A percentile compares a stretch with the other conserved stretches of the same genome.
These are phyloP conservation scores for Tritrichomonas musculus DNA, from an alignment of 208 protist genomes.

Conservation along the genomic window DNA sequence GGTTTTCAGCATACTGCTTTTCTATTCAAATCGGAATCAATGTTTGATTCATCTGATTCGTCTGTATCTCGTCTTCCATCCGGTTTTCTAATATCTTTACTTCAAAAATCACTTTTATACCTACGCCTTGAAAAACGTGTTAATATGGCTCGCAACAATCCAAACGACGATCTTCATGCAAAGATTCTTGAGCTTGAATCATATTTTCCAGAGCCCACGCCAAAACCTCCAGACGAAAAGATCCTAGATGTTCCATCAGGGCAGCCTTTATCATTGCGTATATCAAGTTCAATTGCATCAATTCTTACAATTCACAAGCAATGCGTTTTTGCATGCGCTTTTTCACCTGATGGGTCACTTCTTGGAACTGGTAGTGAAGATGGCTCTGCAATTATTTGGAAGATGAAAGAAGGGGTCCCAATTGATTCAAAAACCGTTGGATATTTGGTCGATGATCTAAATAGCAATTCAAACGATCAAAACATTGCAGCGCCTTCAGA, in stretches of 20 bases:
- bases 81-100: background rate
- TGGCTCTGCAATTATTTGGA: background rate
- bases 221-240: background rate
- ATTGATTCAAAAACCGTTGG: background rate
- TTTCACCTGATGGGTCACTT: background rate
- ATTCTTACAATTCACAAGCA: background rate
- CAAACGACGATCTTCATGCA: background rate
- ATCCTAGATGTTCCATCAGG: background rate
- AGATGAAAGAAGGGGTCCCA: background rate
- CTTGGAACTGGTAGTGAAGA: background rate
- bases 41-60: background rate
- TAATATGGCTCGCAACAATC: background rate
- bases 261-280: background rate
- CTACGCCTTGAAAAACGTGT: background rate
- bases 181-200: background rate
- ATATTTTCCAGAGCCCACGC: background rate
- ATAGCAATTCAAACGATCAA: too few relatives aligned
- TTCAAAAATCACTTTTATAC: background rate
- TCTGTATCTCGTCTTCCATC: background rate
- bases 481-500: too few relatives aligned
- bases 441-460: background rate
- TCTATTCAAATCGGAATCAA: background rate
- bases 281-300: background rate
- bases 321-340: background rate
- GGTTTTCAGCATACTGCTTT: slow-evolving; percentile 1